Conservation (phyloP, 371 early-diverging fungal species). For the Catenaria anguillulae region DNA sequence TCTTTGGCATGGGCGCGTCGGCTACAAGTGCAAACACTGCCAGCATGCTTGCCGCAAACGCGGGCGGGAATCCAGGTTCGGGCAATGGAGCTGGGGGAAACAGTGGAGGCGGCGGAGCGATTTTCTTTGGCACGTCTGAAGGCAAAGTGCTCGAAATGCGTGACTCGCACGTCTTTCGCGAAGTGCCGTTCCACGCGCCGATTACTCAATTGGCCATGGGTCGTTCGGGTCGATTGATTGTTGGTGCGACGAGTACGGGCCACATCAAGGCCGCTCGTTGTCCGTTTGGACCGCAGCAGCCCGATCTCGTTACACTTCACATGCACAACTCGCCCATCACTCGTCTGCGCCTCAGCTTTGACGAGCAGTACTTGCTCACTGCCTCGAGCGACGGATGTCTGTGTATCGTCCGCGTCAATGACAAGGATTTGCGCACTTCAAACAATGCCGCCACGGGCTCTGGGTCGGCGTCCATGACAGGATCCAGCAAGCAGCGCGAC, state of each 20-base stretch:
- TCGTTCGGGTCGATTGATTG: conserved; percentile 29
- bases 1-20: not conserved
- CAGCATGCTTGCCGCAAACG: too few relatives aligned
- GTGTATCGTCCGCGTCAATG: conserved; percentile 1
- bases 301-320: not conserved
- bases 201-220: conserved; percentile 18
- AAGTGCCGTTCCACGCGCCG: too few relatives aligned
- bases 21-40: too few relatives aligned
- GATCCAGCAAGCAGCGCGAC: not conserved
- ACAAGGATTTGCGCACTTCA: not conserved
- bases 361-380: conserved; percentile 2
- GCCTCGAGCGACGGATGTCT: conserved; percentile 1
- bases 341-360: conserved; percentile 5
- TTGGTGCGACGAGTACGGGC: conserved; percentile 22
- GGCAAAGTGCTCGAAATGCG: too few relatives aligned
- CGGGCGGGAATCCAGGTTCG: not conserved
- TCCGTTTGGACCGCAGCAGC: too few relatives aligned
- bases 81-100: conserved; percentile 16
- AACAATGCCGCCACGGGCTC: not conserved
- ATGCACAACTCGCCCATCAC: not conserved
- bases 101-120: conserved; percentile 17
- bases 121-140: conserved; percentile 16
- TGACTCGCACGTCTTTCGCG: too few relatives aligned
- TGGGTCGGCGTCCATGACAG: not conserved
- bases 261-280: conserved; percentile 1